These are phyloP conservation scores for Boletus reticuloceps DNA, from an alignment of 768 basidiomycete genomes.

Conservation along the genomic window DNA sequence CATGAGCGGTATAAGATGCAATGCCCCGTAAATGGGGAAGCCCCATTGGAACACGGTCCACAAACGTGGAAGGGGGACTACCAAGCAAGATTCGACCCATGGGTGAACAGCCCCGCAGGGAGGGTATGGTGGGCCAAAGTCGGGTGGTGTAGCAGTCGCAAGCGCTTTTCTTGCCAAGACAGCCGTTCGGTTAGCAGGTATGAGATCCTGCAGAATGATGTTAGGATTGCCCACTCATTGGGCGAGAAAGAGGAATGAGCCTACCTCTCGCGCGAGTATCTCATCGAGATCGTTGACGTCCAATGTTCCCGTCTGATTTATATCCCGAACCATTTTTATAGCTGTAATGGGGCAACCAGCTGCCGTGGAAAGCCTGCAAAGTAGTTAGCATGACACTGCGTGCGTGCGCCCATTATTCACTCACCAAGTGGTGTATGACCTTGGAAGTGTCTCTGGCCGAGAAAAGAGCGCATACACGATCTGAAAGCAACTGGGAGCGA, in stretches of 20 bases:
- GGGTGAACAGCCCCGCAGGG: conserved; percentile 83
- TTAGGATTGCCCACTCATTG: neutral
- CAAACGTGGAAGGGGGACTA: conserved; percentile 56
- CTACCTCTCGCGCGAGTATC: conserved; percentile 48
- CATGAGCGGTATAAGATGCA: conserved; percentile 86
- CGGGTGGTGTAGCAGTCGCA: conserved; percentile 28
- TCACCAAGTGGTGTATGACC: conserved; percentile 73
- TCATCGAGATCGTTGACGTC: conserved; percentile 56
- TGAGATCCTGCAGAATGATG: conserved; percentile 47
- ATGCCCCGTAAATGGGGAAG: conserved; percentile 78
- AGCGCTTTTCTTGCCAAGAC: conserved; percentile 46
- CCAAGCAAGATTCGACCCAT: conserved; percentile 48
- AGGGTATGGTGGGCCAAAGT: conserved; percentile 51
- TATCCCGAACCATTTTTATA: conserved; percentile 57
- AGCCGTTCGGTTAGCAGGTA: conserved; percentile 45
- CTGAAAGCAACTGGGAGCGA: conserved; percentile 63
- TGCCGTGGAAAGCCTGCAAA: conserved; percentile 68
- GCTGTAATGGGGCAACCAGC: conserved; percentile 58
- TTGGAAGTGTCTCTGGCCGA: conserved; percentile 81
- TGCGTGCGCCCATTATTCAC: conserved; percentile 7
- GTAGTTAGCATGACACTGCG: neutral
- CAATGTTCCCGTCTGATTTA: conserved; percentile 57
- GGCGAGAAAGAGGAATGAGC: conserved; percentile 7
- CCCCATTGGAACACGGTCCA: conserved; percentile 83
- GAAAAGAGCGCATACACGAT: conserved; percentile 80